These are phyloP conservation scores for Amoebophrya sp. DNA, from an alignment of 169 alveolate species.

Conservation along the genomic window DNA sequence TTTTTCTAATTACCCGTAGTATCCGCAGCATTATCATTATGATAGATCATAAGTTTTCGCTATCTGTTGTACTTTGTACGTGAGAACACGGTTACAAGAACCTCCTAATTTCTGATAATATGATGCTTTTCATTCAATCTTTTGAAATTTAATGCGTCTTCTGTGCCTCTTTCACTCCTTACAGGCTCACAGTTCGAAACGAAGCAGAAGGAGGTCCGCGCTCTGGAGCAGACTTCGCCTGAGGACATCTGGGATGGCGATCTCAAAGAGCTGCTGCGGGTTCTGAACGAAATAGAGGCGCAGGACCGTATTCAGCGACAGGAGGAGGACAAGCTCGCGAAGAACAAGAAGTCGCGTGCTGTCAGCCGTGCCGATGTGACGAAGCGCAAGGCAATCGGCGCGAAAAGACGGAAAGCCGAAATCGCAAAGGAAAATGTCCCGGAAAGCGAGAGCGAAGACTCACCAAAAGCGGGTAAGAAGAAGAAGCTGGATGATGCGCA, in stretches of 20 bases:
- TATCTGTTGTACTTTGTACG: neutral
- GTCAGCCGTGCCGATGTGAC: neutral
- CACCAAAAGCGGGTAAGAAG: slow-evolving; percentile 46
- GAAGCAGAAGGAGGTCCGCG: neutral
- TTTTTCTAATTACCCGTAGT: too few relatives aligned
- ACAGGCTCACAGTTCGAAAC: neutral
- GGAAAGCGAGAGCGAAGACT: slow-evolving; percentile 43
- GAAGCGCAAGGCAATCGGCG: neutral
- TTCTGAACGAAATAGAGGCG: neutral
- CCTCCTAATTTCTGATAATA: too few relatives aligned
- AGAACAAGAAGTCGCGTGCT: neutral
- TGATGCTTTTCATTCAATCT: too few relatives aligned
- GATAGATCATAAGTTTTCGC: neutral
- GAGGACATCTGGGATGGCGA: neutral
- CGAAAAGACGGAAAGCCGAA: slow-evolving; percentile 18
- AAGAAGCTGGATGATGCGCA: slow-evolving; percentile 22
- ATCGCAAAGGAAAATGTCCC: slow-evolving; percentile 38
- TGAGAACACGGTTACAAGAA: neutral
- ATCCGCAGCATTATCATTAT: neutral
- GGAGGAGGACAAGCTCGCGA: neutral
- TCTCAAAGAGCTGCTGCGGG: neutral
- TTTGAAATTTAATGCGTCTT: too few relatives aligned
- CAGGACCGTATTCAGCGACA: neutral
- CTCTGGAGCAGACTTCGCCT: neutral
- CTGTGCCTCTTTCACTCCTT: too few relatives aligned